Evolutionary conservation across 371 early-diverging fungal species (phyloP), one percentile per base, ranked within the genome.

Genomic region (Smittium culicis): DNA sequence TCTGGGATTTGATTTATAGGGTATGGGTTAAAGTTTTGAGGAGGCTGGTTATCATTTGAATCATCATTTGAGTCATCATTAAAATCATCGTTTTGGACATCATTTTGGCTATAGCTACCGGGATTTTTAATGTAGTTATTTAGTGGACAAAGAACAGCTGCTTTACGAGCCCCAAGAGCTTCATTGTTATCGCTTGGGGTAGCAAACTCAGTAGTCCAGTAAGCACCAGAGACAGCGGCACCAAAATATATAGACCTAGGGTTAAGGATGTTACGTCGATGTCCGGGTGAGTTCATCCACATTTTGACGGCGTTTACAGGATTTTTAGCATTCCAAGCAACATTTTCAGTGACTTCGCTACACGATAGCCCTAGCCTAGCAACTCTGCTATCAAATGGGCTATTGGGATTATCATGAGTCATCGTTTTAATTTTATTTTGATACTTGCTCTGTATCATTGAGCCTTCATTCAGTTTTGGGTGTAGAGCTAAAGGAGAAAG

Each of bases 401-500:
- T 67, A 2, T 33, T 34, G 20, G 32, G 17, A 29, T 68, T 67
- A 1, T 63, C 16, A 35, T 68, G 68, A 20, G 68, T 68, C n/a
- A 68, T 54, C 25, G 34, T 28, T 0, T 67, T 55, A 24, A 68
- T 0, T 20, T 27, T 45, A n/a, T 60, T 58, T 55, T 68, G 68
- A 58, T 68, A 65, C 16, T 68, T n/a, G 28, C 66, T 65, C 54
- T 68, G 68, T 64, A 69, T 68, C 35, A 59, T 34, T 14, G 77
- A 72, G 14, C 70, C 67, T 16, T 65, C 56, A 20, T 61, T 69
- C 61, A 76, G 61, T 1, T 66, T 71, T 0, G 74, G 73, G 60
- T 76, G 73, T 54, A 71, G 28, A 1, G 69, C n/a, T 30, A 76
- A 68, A 1, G 69, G 60, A 33, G 56, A 61, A 31, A 77, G 71